Conservation (phyloP, 2,329 filamentous ascomycete species). For the Epichloe festucae region DNA sequence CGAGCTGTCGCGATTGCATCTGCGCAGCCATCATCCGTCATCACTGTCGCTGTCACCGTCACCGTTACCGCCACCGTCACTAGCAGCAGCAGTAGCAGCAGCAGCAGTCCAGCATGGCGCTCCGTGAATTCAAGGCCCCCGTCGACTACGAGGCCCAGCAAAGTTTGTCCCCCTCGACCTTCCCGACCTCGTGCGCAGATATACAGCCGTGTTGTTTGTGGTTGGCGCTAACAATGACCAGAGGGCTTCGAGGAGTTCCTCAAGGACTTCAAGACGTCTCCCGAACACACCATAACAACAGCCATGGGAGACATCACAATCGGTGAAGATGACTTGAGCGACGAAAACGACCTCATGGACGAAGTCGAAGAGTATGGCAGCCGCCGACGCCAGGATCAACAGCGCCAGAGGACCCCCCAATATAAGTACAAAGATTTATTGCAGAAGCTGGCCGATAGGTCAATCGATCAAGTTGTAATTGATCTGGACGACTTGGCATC, state of each 20-base stretch:
- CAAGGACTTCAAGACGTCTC: constrained; percentile 71
- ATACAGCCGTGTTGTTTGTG: neutral
- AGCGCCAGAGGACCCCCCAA: constrained; percentile 43
- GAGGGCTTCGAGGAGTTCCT: constrained; percentile 82
- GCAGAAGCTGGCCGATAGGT: constrained; percentile 75
- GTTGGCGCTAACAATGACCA: constrained; percentile 20
- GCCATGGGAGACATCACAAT: constrained; percentile 77
- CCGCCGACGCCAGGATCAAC: constrained; percentile 35
- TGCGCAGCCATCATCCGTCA: neutral
- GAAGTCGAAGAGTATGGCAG: constrained; percentile 52
- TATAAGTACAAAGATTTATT: constrained; percentile 82
- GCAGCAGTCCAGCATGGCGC: constrained; percentile 52
- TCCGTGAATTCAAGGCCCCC: constrained; percentile 63
- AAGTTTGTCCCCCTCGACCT: constrained; percentile 34
- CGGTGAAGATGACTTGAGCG: constrained; percentile 72
- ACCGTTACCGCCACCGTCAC: neutral
- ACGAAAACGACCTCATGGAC: constrained; percentile 90
- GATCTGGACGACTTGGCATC: constrained; percentile 77
- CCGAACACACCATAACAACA: constrained; percentile 57
- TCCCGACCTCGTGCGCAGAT: neutral
- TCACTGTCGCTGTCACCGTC: neutral
- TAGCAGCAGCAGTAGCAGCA: neutral
- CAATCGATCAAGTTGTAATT: constrained; percentile 63
- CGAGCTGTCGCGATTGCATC: constrained; percentile 5
- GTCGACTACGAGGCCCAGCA: constrained; percentile 86